Base-by-base conservation (phyloP, 1,139 yeast genomes). In the Scheffersomyces parashehatae region DNA sequence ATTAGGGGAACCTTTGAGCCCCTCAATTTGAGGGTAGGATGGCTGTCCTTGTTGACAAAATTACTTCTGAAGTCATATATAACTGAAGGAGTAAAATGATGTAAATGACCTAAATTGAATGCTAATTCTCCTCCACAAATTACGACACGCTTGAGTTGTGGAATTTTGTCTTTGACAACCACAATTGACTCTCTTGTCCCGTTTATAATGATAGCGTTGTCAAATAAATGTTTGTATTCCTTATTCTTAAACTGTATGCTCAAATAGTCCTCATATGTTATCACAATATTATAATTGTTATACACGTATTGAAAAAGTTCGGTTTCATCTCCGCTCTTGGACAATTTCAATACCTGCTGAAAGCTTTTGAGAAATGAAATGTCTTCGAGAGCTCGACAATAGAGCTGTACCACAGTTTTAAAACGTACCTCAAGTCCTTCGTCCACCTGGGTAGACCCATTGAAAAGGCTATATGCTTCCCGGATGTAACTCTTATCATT, bases 221-320 rank as follows among this genome's bases (percentile, higher is more conserved):
- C 43, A 30, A 53, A 52, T 2, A 33, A 16, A 13, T 38, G 39
- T 20, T 29, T 31, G 9, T 30, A 8, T 15, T 36, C 3, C 12
- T 15, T 8, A 8, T 13, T 24, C 3, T 36, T 29, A 5, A 24
- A 29, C 4, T 38, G 12, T 32, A 46, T 35, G 9, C 31, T 31
- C n/a, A 51, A 35, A 26, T 45, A 51, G 34, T 52, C 55, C 12
- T 49, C 51, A n/a, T 41, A 37, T 4, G 50, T 40, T 3, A 51
- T 48, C 3, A 52, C 34, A 7, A 47, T 43, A 29, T 46, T 48
- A 35, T 36, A 47, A 13, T 41, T 47, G 20, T 31, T 14, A 35
- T 37, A 49, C n/a, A 51, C 38, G 31, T 39, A 50, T 6, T 20
- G 8, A 6, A 20, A 20, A 20, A 20, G 3, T 20, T 20, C 26